Percentiles rank a stretch among this genome's conserved stretches.
Conservation (phyloP, 1,284 basidiomycete species). For the Ustilago hordei region DNA sequence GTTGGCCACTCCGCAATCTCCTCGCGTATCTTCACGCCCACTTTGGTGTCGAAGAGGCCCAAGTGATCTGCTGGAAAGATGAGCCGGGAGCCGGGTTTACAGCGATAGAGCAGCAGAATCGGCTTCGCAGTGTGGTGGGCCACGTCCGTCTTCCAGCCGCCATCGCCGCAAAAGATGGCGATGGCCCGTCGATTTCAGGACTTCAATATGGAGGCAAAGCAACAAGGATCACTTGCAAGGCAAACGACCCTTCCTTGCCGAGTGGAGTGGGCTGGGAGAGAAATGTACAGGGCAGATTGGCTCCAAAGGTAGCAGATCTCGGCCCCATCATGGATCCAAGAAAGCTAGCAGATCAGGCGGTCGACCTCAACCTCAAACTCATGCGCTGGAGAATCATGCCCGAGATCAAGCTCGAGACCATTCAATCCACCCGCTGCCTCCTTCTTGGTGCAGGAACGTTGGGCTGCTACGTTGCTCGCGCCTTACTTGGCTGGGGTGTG, state of each 20-base stretch:
- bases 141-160: conserved; percentile 20
- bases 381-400: conserved; percentile 99
- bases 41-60: conserved; percentile 70
- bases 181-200: background rate
- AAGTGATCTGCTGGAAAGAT: conserved; percentile 71
- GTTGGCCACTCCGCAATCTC: conserved; percentile 94
- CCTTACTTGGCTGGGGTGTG: conserved; percentile 88
- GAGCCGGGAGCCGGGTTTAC: conserved; percentile 9
- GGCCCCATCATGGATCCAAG: conserved; percentile 94
- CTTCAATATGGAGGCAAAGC: conserved; percentile 7
- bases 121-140: conserved; percentile 24
- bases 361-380: conserved; percentile 94
- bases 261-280: conserved; percentile 94
- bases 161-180: background rate
- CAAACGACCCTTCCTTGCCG: conserved; percentile 69
- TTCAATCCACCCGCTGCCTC: conserved; percentile 83
- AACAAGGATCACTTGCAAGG: conserved; percentile 25
- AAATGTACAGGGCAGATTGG: conserved; percentile 84
- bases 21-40: conserved; percentile 75
- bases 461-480: conserved; percentile 94
- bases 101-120: background rate
- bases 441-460: conserved; percentile 94
- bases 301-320: conserved; percentile 87
- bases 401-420: conserved; percentile 85
- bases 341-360: conserved; percentile 90